Evolutionary conservation across 2,329 filamentous ascomycete genomes (phyloP), one percentile per base, ranked within the genome.

Genomic region (Ustilaginoidea virens): DNA sequence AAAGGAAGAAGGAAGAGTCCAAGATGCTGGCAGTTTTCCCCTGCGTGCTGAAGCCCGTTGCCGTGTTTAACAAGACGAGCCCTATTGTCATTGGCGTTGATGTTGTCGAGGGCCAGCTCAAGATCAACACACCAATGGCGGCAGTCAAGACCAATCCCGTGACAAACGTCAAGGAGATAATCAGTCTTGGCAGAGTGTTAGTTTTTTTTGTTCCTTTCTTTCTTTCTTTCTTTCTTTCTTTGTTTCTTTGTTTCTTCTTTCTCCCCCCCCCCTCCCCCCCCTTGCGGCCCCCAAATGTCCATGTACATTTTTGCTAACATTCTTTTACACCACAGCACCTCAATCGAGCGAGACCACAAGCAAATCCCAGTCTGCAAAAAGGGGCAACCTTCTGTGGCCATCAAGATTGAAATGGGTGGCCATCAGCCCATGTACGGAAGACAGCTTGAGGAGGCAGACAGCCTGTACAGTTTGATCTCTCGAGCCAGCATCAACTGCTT

Each of bases 301-400:
- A n/a, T n/a, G n/a, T n/a, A n/a, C n/a, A n/a, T 8, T 17, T 9
- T 5, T 16, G 10, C 23, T 20, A 12, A 19, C 26, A 24, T 31
- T 20, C 5, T 10, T 16, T 7, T 1, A n/a, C 14, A 12, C 5
- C 25, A 6, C 8, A 93, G 86, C n/a, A 81, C 81, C 32, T 86
- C 80, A 2, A 98, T 98, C 48, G 87, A 98, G 56, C 78, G 92
- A 50, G 92, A 98, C 42, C 90, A 98, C 69, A 98, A 98, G 63
- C 74, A 90, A 39, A 77, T 98, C 40, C 70, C 67, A 7, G 67
- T 93, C 33, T 92, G 83, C 63, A 98, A 98, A 58, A 87, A 85
- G 60, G 87, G 87, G 29, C 81, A 92, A 49, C 90, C 92, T n/a
- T 92, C 85, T 2, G 92, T 98, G 7, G 90, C 90, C 13, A 67